Base-by-base conservation (phyloP, 805 yeast genomes). In the Lachancea nothofagi region DNA sequence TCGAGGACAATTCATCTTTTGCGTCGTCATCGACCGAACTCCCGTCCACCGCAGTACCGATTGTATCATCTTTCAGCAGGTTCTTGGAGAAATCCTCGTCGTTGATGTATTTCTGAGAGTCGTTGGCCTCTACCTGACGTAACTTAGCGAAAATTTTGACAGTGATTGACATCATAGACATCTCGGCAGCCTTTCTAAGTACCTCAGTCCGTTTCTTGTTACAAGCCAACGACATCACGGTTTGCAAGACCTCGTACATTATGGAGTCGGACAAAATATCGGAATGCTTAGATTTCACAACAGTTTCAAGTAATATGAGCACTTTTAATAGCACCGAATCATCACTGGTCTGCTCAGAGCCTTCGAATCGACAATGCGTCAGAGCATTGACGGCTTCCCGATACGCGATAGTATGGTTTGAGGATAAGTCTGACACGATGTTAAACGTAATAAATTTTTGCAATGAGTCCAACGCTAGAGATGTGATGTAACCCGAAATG, bases 321-420 rank as follows among this genome's bases (percentile, higher is more conserved):
- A 93, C 95, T 54, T 85, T 85, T 37, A 90, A 70, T 33, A 93
- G 66, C 3, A 93, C 90, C 0, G 94, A 84, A 58, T 93, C 98
- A 64, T 93, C 97, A 30, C 86, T 82, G 25, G 82, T 74, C 58
- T 87, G 95, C 56, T 89, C 96, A 0, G 93, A 83, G 2, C 96
- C 96, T 66, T 93, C 97, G 58, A 93, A 93, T 33, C 96, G 76
- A 63, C 97, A 93, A 57, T 87, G 96, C 1, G 97, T 85, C 46
- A 93, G 70, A 0, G 97, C 75, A 23, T 63, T 64, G 35, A 69
- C 63, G 6, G 59, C 52, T 38, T 61, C 65, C 41, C 76, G 45
- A 76, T 53, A 52, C 1, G 64, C 75, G 7, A 81, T 74, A 34
- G 83, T 71, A 53, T 84, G 86, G 41, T 82, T 80, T 22, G 68